Conservation (phyloP, 2,329 filamentous ascomycete species). For the Plectosphaerella sp. region DNA sequence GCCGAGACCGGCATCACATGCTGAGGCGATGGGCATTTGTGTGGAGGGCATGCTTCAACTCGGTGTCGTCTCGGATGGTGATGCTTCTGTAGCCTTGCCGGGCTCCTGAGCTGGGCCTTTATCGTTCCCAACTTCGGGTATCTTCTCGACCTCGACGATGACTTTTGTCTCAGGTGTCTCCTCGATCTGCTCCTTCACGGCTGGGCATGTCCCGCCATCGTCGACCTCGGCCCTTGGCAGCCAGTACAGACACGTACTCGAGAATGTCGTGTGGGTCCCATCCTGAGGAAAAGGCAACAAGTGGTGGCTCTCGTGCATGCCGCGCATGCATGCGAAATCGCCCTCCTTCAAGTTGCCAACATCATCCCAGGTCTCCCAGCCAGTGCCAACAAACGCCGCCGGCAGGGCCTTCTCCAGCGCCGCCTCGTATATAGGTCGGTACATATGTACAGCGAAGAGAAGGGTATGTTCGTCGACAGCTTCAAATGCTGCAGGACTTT, state of each 20-base stretch:
- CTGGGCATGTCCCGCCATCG: no score
- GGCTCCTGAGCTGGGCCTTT: no score
- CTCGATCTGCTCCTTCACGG: no score
- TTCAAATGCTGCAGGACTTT: constrained; percentile 48
- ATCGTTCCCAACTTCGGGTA: no score
- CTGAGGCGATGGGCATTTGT: no score
- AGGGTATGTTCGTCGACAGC: constrained; percentile 44
- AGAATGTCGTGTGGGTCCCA: constrained; percentile 30
- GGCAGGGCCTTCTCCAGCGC: constrained; percentile 44
- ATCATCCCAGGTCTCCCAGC: constrained; percentile 46
- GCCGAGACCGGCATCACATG: no score
- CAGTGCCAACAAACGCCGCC: constrained; percentile 54
- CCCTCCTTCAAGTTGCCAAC: constrained; percentile 9
- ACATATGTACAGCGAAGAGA: constrained; percentile 60
- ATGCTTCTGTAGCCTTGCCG: no score
- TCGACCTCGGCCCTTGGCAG: background rate
- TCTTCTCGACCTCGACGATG: no score
- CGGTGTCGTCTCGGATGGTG: no score
- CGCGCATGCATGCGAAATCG: constrained; percentile 24
- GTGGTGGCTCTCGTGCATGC: constrained; percentile 24
- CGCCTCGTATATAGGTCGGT: constrained; percentile 46
- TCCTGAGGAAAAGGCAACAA: constrained; percentile 32
- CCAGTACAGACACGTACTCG: constrained; percentile 37
- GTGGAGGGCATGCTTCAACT: no score
- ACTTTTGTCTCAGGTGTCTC: no score